Conservation (phyloP, 768 basidiomycete genomes). For the Rhizopogon vinicolor region DNA sequence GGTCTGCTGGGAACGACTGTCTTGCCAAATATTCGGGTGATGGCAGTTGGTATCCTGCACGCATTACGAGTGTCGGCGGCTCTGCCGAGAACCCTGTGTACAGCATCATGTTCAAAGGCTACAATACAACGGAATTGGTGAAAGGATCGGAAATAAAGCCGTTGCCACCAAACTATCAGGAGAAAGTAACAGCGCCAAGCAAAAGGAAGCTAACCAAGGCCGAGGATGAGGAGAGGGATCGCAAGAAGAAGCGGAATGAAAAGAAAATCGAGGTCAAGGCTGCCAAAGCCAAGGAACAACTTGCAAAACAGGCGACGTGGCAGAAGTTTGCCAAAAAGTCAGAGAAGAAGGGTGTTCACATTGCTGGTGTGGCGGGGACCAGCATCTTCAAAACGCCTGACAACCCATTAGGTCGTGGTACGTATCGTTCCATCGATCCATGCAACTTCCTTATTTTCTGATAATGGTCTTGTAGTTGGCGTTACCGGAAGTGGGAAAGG, state of each 20-base stretch:
- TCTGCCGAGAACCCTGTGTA: conserved; percentile 79
- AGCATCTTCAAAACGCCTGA: conserved; percentile 95
- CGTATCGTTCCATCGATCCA: conserved; percentile 23
- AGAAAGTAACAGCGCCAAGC: conserved; percentile 36
- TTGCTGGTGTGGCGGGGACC: conserved; percentile 83
- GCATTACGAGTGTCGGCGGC: conserved; percentile 81
- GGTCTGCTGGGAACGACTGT: conserved; percentile 82
- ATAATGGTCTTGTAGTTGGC: conserved; percentile 52
- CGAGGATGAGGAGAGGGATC: conserved; percentile 85
- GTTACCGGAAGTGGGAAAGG: conserved; percentile 88
- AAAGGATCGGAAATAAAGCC: conserved; percentile 67
- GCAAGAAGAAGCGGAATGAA: conserved; percentile 94
- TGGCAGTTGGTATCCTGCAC: conserved; percentile 83
- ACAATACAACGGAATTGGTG: conserved; percentile 86
- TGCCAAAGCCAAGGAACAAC: conserved; percentile 86
- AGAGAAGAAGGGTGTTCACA: conserved; percentile 88
- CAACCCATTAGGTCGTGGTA: conserved; percentile 83
- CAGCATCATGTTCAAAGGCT: conserved; percentile 87
- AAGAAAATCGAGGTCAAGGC: conserved; percentile 84
- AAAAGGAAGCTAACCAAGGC: conserved; percentile 78
- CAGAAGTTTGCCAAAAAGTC: conserved; percentile 95
- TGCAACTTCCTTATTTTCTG: conserved; percentile 8
- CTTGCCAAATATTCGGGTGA: conserved; percentile 84
- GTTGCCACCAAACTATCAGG: conserved; percentile 55
- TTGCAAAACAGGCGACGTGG: conserved; percentile 80